These are phyloP conservation scores for Beauveria australis DNA, from an alignment of 2,329 filamentous ascomycete species.

Conservation along the genomic window DNA sequence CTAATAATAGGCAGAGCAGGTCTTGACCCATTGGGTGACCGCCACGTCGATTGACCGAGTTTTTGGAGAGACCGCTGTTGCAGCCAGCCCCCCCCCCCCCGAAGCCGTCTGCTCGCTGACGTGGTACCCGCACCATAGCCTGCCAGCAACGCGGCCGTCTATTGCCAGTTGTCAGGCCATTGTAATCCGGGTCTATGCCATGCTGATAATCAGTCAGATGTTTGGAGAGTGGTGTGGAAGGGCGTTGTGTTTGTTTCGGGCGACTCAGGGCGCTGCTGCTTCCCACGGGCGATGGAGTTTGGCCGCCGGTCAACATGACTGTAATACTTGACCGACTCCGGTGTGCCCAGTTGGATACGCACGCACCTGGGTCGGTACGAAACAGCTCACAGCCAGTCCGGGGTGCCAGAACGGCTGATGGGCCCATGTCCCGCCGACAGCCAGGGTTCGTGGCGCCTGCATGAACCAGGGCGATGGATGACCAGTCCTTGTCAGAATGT, in stretches of 20 bases:
- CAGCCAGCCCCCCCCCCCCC: not conserved
- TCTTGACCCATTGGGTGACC: conserved; percentile 10
- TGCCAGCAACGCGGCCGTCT: not conserved
- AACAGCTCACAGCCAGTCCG: not conserved
- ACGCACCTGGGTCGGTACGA: not conserved
- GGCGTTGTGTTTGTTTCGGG: not conserved
- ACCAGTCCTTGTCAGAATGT: not conserved
- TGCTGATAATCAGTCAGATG: not conserved
- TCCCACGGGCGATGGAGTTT: not conserved
- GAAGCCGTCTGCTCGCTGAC: not conserved
- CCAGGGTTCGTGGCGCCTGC: conserved; percentile 11
- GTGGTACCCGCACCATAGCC: not conserved
- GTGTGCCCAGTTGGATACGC: not conserved
- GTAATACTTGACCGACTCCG: not conserved
- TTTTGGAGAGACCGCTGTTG: conserved; percentile 6
- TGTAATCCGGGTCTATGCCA: not conserved
- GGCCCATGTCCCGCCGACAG: conserved; percentile 1
- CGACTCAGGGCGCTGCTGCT: not conserved
- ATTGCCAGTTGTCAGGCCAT: not conserved
- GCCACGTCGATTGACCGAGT: conserved; percentile 13
- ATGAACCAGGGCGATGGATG: conserved; percentile 10
- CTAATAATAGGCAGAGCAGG: not conserved
- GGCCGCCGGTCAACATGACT: not conserved
- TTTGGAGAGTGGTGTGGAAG: not conserved
- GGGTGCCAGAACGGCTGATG: conserved; percentile 10